Conservation (phyloP, 2,329 filamentous ascomycete species). For the Hypoxylon sp. region DNA sequence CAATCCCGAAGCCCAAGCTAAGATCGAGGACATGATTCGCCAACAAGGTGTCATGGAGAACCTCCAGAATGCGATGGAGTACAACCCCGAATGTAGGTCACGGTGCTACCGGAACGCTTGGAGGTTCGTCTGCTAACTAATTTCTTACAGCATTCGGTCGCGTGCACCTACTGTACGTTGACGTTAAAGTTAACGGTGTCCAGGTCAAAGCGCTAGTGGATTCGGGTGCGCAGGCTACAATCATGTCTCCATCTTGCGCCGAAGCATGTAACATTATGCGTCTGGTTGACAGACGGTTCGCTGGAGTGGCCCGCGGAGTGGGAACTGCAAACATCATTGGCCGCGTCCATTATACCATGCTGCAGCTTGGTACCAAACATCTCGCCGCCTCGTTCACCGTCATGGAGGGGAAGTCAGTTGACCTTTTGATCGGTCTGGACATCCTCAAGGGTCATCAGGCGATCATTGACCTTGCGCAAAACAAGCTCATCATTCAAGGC, state of each 20-base stretch:
- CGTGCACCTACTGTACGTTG: conserved; percentile 95
- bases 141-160: conserved; percentile 82
- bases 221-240: conserved; percentile 95
- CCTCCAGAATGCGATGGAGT: conserved; percentile 93
- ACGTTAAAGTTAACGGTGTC: conserved; percentile 92
- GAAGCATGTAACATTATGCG: conserved; percentile 96
- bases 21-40: conserved; percentile 96
- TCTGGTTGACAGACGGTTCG: conserved; percentile 89
- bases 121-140: conserved; percentile 9
- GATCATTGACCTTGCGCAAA: conserved; percentile 84
- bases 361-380: conserved; percentile 88
- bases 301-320: conserved; percentile 90
- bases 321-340: conserved; percentile 95
- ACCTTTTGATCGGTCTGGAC: conserved; percentile 90
- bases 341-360: conserved; percentile 92
- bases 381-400: conserved; percentile 97
- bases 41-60: conserved; percentile 96
- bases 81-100: conserved; percentile 91
- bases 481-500: conserved; percentile 86
- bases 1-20: conserved; percentile 87
- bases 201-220: conserved; percentile 97
- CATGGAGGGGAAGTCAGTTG: conserved; percentile 98
- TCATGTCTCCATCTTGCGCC: conserved; percentile 96
- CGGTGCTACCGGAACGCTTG: conserved; percentile 22
- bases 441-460: conserved; percentile 98